phyloP scores from a whole-genome alignment of 163 green algal species.

The Scenedesmus sp. region DNA sequence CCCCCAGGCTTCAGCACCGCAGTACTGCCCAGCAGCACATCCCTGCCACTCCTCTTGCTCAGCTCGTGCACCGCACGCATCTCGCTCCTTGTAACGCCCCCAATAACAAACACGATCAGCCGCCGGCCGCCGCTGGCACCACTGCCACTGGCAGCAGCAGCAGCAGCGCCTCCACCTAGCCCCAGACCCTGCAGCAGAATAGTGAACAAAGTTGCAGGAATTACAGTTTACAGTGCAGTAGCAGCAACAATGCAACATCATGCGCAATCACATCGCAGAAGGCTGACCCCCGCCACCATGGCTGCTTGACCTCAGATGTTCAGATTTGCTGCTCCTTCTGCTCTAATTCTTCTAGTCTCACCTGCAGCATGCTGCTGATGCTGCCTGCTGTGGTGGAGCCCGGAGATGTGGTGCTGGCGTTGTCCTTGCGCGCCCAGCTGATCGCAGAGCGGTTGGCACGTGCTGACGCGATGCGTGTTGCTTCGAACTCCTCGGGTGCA shows the following conservation, averaged over 20 bases:
- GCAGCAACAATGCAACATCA: too few relatives aligned
- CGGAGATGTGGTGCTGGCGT: background rate
- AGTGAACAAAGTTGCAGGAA: too few relatives aligned
- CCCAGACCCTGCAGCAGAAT: constrained; percentile 27
- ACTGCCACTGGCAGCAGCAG: background rate
- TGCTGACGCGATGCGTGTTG: constrained; percentile 49
- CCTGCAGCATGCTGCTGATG: constrained; percentile 5
- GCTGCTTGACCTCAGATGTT: too few relatives aligned
- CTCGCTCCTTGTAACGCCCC: constrained; percentile 83
- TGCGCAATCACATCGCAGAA: too few relatives aligned
- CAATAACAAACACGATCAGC: constrained; percentile 91
- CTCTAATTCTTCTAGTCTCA: too few relatives aligned
- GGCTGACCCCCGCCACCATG: too few relatives aligned
- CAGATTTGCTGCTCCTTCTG: too few relatives aligned
- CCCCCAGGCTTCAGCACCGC: constrained; percentile 71
- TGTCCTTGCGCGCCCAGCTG: constrained; percentile 70
- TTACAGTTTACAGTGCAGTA: too few relatives aligned
- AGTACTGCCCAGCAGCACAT: constrained; percentile 87
- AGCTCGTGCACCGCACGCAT: constrained; percentile 67
- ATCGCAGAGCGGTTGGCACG: constrained; percentile 64
- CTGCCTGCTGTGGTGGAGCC: constrained; percentile 51
- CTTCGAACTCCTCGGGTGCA: constrained; percentile 33
- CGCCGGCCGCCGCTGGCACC: constrained; percentile 56
- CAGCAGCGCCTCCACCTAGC: background rate
- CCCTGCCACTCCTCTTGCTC: constrained; percentile 63